phyloP scores from a whole-genome alignment of 1,284 basidiomycete species.

The Coniferiporia sulphurascens region DNA sequence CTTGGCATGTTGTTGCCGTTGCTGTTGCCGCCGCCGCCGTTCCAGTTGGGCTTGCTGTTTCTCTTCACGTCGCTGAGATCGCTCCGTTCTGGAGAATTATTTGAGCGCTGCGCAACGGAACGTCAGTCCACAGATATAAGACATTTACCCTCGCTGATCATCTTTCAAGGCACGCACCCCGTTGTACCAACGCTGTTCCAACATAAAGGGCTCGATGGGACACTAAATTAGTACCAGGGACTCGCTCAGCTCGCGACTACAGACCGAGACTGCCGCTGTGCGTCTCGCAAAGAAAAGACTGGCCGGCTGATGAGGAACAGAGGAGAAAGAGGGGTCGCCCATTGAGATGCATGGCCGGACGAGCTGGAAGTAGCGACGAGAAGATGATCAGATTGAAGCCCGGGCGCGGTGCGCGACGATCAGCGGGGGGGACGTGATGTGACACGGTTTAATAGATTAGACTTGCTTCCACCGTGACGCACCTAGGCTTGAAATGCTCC shows the following conservation, averaged over 20 bases:
- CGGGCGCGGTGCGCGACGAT: not conserved
- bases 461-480: not conserved
- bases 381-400: not conserved
- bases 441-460: not conserved
- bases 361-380: not conserved
- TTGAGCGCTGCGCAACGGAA: not conserved
- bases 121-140: not conserved
- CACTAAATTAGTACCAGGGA: too few species aligned
- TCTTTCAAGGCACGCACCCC: not conserved
- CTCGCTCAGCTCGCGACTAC: too few species aligned
- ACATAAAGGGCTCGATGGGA: not conserved
- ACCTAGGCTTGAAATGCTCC: not conserved
- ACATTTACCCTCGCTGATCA: not conserved
- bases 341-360: too few species aligned
- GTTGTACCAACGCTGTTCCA: not conserved
- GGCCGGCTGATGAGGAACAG: too few species aligned
- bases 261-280: too few species aligned
- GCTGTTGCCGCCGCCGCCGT: too few species aligned
- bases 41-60: too few species aligned
- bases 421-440: not conserved
- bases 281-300: too few species aligned
- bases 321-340: too few species aligned
- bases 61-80: too few species aligned
- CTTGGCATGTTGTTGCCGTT: too few species aligned
- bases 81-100: too few species aligned